Conservation (phyloP, 1,139 yeast genomes). For the Candida buenavistaensis region DNA sequence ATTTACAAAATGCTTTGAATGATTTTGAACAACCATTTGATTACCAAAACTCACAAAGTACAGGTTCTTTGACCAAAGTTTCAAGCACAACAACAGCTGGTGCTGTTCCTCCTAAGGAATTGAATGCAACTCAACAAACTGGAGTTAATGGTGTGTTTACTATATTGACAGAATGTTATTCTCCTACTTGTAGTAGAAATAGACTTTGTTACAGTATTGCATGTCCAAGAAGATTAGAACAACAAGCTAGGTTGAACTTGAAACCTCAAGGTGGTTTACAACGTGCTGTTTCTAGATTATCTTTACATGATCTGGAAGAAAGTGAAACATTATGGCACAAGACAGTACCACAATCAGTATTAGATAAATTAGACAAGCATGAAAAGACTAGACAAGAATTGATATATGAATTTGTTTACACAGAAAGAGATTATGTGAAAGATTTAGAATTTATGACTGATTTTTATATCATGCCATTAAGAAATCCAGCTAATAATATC, state of each 20-base stretch:
- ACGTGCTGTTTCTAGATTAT: conserved; percentile 77
- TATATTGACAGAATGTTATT: conserved; percentile 87
- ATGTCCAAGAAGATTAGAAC: conserved; percentile 96
- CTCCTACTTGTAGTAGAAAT: conserved; percentile 93
- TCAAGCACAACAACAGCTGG: conserved; percentile 2
- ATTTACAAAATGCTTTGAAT: conserved; percentile 15
- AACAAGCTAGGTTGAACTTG: conserved; percentile 87
- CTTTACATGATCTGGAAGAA: conserved; percentile 76
- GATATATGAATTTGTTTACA: conserved; percentile 88
- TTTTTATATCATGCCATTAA: conserved; percentile 88
- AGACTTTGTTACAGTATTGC: conserved; percentile 90
- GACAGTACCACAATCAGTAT: conserved; percentile 78
- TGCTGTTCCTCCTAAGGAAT: conserved; percentile 11
- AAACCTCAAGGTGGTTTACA: conserved; percentile 87
- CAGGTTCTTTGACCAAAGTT: conserved; percentile 3
- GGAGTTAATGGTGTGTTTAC: conserved; percentile 91
- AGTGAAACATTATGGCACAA: conserved; percentile 93
- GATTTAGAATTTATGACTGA: conserved; percentile 92
- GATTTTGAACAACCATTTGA: conserved; percentile 13
- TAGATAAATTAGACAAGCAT: conserved; percentile 76
- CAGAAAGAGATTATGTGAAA: conserved; percentile 93
- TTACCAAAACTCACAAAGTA: conserved; percentile 6
- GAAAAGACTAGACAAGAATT: conserved; percentile 95
- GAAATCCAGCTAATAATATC: conserved; percentile 71
- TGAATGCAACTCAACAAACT: conserved; percentile 19